phyloP scores from a whole-genome alignment of 768 basidiomycete species.

The Phylloporus sp. region DNA sequence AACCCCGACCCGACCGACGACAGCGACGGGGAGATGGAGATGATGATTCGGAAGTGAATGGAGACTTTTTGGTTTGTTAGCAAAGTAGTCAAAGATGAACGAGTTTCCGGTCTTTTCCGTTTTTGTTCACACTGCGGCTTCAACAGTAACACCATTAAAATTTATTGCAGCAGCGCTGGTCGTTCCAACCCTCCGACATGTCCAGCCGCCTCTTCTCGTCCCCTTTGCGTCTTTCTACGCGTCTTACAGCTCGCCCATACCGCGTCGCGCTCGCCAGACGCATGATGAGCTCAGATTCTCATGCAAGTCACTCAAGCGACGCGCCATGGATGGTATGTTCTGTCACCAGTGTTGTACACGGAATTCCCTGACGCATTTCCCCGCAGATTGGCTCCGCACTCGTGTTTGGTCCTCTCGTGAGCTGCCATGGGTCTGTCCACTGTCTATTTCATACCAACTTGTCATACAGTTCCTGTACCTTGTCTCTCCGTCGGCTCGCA shows the following conservation, averaged over 20 bases:
- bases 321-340: slow-evolving; percentile 30
- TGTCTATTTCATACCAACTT: background rate
- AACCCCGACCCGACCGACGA: slow-evolving; percentile 29
- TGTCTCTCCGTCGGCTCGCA: slow-evolving; percentile 29
- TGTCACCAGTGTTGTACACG: background rate
- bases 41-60: slow-evolving; percentile 7
- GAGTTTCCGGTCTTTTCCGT: slow-evolving; percentile 27
- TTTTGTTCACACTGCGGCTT: slow-evolving; percentile 21
- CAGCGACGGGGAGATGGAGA: slow-evolving; percentile 24
- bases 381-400: slow-evolving; percentile 30
- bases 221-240: slow-evolving; percentile 14
- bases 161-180: slow-evolving; percentile 8
- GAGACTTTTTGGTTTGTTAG: too few relatives aligned
- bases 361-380: background rate
- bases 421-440: background rate
- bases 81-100: too few relatives aligned
- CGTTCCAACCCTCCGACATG: slow-evolving; percentile 13
- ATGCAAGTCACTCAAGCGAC: slow-evolving; percentile 18
- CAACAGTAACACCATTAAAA: slow-evolving; percentile 26
- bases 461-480: slow-evolving; percentile 28
- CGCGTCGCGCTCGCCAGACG: slow-evolving; percentile 20
- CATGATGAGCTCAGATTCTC: slow-evolving; percentile 25
- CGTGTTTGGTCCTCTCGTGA: slow-evolving; percentile 30
- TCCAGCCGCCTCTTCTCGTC: slow-evolving; percentile 19
- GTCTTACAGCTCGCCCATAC: slow-evolving; percentile 11